Conservation (phyloP, 1,284 basidiomycete genomes). For the Fomitopsis schrenkii region DNA sequence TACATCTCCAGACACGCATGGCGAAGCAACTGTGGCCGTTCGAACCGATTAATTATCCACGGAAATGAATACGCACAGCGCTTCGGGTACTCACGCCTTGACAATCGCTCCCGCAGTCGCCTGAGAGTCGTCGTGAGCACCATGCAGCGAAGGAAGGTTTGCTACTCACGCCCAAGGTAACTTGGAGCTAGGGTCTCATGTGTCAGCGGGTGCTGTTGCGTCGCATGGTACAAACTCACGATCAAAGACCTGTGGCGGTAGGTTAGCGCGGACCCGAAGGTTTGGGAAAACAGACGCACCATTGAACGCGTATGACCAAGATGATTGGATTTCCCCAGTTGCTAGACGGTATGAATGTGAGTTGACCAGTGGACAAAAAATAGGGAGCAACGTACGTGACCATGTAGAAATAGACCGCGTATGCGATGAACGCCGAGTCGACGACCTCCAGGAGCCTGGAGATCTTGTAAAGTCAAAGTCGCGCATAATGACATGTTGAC, state of each 20-base stretch:
- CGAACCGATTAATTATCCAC: neutral
- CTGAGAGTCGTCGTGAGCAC: conserved; percentile 29
- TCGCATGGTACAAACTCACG: conserved; percentile 31
- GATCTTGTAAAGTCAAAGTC: neutral
- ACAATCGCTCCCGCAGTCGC: conserved; percentile 56
- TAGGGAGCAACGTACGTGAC: conserved; percentile 13
- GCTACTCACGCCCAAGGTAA: conserved; percentile 49
- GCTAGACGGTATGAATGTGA: conserved; percentile 24
- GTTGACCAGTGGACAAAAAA: neutral
- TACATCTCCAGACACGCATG: conserved; percentile 69
- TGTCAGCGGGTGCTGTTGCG: neutral
- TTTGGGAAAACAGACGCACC: conserved; percentile 30
- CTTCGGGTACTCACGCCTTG: conserved; percentile 43
- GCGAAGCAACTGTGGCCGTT: conserved; percentile 46
- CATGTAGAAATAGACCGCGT: conserved; percentile 53
- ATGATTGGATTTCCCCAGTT: conserved; percentile 41
- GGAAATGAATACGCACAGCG: neutral
- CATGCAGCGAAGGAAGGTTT: neutral
- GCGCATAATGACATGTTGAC: neutral
- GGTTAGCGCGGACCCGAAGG: neutral
- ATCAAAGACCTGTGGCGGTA: conserved; percentile 38
- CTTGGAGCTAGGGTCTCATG: conserved; percentile 42
- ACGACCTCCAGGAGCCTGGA: conserved; percentile 45
- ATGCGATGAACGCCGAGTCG: conserved; percentile 52
- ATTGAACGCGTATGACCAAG: conserved; percentile 36